Percentiles rank a stretch among this genome's conserved stretches.
phyloP scores from a whole-genome alignment of 768 basidiomycete species.

The Phaffia australis region DNA sequence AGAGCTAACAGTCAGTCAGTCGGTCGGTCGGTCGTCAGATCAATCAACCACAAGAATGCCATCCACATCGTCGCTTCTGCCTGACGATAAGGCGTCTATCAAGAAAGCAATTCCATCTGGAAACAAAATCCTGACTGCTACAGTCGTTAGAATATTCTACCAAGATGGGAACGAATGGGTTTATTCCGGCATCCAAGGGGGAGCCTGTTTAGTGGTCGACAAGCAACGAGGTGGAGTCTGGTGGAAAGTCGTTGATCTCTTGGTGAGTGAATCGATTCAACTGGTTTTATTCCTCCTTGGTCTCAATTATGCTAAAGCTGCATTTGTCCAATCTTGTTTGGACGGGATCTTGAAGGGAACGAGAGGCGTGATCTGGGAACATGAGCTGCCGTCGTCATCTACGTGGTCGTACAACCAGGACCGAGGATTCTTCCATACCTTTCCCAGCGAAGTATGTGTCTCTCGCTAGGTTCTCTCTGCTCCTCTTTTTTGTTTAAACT shows the following conservation, averaged over 20 bases:
- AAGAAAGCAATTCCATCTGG: constrained; percentile 50
- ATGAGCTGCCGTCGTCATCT: constrained; percentile 71
- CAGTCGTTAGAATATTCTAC: constrained; percentile 72
- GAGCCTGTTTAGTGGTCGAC: constrained; percentile 60
- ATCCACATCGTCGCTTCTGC: constrained; percentile 54
- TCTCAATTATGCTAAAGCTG: background rate
- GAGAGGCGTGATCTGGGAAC: constrained; percentile 81
- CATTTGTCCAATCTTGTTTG: background rate
- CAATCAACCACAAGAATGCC: no score
- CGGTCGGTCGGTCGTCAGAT: no score
- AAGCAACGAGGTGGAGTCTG: constrained; percentile 48
- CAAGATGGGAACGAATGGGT: constrained; percentile 68
- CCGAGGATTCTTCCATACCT: constrained; percentile 82
- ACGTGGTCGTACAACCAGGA: constrained; percentile 57
- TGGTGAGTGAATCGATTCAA: constrained; percentile 30
- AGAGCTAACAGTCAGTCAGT: no score
- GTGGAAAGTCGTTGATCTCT: constrained; percentile 72
- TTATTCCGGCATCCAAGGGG: constrained; percentile 80
- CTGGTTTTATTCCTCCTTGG: background rate
- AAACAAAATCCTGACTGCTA: constrained; percentile 66
- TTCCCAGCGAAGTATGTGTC: constrained; percentile 75
- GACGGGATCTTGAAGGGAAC: constrained; percentile 46
- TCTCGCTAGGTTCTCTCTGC: background rate
- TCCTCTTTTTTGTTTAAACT: background rate
- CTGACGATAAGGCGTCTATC: constrained; percentile 68